These are phyloP conservation scores for Erysiphe neolycopersici DNA, from an alignment of 2,329 filamentous ascomycete genomes.

Conservation along the genomic window DNA sequence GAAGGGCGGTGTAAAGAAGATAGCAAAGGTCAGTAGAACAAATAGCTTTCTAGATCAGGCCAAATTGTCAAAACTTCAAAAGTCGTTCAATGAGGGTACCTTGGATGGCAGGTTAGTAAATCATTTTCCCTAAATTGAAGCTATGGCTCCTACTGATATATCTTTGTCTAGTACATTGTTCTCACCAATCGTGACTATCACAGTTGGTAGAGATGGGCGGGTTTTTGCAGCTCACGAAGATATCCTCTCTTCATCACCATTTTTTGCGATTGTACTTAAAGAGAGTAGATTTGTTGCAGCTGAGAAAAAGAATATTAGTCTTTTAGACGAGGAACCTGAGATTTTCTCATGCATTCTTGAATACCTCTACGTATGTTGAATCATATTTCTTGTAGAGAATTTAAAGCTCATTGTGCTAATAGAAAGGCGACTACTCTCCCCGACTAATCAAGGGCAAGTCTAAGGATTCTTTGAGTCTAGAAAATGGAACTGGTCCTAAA, in stretches of 20 bases:
- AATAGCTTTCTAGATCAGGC: constrained; percentile 41
- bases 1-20: constrained; percentile 70
- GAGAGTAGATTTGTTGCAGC: constrained; percentile 31
- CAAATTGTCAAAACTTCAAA: constrained; percentile 66
- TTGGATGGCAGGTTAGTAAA: constrained; percentile 19
- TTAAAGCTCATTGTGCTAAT: neutral
- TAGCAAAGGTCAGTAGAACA: constrained; percentile 39
- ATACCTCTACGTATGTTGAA: constrained; percentile 26
- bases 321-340: constrained; percentile 69
- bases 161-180: constrained; percentile 21
- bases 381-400: neutral
- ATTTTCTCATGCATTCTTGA: constrained; percentile 78
- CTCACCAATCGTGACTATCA: constrained; percentile 51
- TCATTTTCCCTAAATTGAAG: neutral
- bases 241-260: constrained; percentile 51
- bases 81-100: constrained; percentile 39
- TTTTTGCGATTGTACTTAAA: constrained; percentile 40
- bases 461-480: constrained; percentile 50
- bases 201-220: constrained; percentile 55
- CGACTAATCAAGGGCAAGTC: constrained; percentile 61
- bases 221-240: constrained; percentile 85
- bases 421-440: constrained; percentile 73
- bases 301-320: constrained; percentile 41
- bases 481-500: constrained; percentile 25
- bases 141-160: neutral